Conservation (phyloP, 495 filamentous ascomycete genomes). For the Antarctomyces pellizariae region DNA sequence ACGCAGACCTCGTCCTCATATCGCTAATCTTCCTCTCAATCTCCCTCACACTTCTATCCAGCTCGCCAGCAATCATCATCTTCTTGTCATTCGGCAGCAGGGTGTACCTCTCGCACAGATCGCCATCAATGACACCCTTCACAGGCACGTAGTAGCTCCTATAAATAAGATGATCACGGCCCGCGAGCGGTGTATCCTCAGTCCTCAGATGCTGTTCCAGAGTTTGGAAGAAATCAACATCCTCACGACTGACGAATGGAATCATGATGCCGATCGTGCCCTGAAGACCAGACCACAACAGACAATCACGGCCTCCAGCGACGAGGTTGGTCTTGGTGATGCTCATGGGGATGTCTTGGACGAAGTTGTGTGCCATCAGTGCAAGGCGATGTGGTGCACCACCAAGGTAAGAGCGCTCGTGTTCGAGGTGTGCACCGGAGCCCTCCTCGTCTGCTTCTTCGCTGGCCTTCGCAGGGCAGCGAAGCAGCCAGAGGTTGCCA, state of each 20-base stretch:
- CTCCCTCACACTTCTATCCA: conserved; percentile 74
- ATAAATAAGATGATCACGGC: conserved; percentile 86
- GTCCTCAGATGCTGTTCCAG: conserved; percentile 66
- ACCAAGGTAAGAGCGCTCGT: conserved; percentile 71
- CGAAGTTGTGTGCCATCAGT: conserved; percentile 68
- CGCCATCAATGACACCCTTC: conserved; percentile 95
- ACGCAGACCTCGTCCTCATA: conserved; percentile 71
- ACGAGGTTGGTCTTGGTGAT: conserved; percentile 78
- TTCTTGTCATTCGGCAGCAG: conserved; percentile 66
- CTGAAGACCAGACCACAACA: conserved; percentile 85
- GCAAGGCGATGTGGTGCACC: conserved; percentile 67
- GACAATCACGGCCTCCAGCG: conserved; percentile 70
- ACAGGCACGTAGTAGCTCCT: conserved; percentile 91
- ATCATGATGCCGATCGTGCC: conserved; percentile 84
- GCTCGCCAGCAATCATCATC: conserved; percentile 78
- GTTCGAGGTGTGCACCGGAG: conserved; percentile 66
- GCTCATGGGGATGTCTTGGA: conserved; percentile 78
- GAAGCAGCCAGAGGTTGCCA: conserved; percentile 81
- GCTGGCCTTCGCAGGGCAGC: conserved; percentile 65
- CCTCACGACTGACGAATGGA: conserved; percentile 72
- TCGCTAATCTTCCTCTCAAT: conserved; percentile 92
- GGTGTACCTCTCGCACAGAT: conserved; percentile 81
- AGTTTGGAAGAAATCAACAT: conserved; percentile 92
- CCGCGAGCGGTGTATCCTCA: conserved; percentile 69
- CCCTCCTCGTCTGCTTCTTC: conserved; percentile 84